Base-by-base conservation (phyloP, 305 asterid species). In the Rubia peregrina region DNA sequence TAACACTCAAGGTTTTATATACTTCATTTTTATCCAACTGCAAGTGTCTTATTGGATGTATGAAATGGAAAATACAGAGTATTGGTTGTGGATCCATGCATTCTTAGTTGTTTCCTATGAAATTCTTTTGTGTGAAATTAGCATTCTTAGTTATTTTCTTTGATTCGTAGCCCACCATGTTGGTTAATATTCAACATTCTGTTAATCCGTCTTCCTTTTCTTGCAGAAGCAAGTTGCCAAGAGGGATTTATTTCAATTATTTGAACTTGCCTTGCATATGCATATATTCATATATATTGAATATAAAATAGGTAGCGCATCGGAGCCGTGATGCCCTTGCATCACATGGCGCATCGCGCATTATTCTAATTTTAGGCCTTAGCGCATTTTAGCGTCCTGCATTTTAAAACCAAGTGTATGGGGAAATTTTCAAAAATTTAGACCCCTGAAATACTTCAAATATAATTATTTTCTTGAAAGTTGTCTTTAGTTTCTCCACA, bases 181-280 rank as follows among this genome's bases (percentile, higher is more conserved):
- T 51, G 46, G 21, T 13, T 56, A 11, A 49, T 70, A 59, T 26
- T 57, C 65, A 55, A 65, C 21, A 22, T 42, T 63, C 43, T 59
- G 42, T 24, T 61, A 26, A 33, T 68, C 56, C 59, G 9, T 67
- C 69, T 70, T 74, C 57, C 57, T 69, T 67, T 65, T 72, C 76
- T 86, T 80, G 81, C 96, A 91, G 99, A 94, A 91, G 80, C 93
- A 88, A 83, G 89, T 85, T 71, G 85, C 67, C 33, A 84, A 83
- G 70, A 91, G 86, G 83, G 98, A 94, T 61, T 85, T 84, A 48
- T 89, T 88, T 75, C 99, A 90, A 84, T 72, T 83, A 73, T 94
- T 94, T n/a, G n/a, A n/a, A n/a, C n/a, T n/a, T n/a, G n/a, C n/a
- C n/a, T n/a, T n/a, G n/a, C n/a, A n/a, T n/a, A n/a, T n/a, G n/a